Percentiles rank a stretch among this genome's conserved stretches.
Conservation (phyloP, 2,329 filamentous ascomycete genomes). For the Cadophora luteo-olivacea region DNA sequence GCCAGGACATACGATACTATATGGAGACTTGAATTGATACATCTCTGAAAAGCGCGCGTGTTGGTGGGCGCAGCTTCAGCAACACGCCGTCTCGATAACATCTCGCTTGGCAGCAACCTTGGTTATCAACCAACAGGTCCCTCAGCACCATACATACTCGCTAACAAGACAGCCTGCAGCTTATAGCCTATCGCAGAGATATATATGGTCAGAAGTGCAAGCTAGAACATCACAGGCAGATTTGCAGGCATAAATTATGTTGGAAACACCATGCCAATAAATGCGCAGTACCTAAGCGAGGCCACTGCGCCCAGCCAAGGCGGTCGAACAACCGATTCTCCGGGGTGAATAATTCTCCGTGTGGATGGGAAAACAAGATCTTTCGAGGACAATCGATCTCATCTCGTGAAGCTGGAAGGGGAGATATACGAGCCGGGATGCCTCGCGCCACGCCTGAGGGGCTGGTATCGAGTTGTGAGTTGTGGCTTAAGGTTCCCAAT, state of each 20-base stretch:
- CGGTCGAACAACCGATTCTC: slow-evolving; percentile 6
- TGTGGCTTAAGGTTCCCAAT: too few relatives aligned
- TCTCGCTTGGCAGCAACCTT: neutral
- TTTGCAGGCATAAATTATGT: neutral
- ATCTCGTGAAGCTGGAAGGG: slow-evolving; percentile 9
- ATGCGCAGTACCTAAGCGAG: slow-evolving; percentile 6
- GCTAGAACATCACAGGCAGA: neutral
- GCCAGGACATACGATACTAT: neutral
- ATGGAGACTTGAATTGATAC: neutral
- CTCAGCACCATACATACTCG: neutral
- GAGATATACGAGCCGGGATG: neutral
- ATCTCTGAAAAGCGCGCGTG: neutral
- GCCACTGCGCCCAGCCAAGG: slow-evolving; percentile 7
- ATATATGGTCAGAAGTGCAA: too few relatives aligned
- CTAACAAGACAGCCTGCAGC: too few relatives aligned
- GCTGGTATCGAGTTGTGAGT: too few relatives aligned
- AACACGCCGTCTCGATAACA: neutral
- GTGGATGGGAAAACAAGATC: neutral
- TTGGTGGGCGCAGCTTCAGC: neutral
- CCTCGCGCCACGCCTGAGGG: too few relatives aligned
- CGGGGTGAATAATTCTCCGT: slow-evolving; percentile 1
- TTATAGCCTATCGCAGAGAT: too few relatives aligned
- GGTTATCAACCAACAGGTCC: neutral
- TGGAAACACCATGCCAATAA: slow-evolving; percentile 7
- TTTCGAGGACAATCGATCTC: neutral